Evolutionary conservation across 2,329 filamentous ascomycete genomes (phyloP).

Genomic region (Trichoderma harzianum): DNA sequence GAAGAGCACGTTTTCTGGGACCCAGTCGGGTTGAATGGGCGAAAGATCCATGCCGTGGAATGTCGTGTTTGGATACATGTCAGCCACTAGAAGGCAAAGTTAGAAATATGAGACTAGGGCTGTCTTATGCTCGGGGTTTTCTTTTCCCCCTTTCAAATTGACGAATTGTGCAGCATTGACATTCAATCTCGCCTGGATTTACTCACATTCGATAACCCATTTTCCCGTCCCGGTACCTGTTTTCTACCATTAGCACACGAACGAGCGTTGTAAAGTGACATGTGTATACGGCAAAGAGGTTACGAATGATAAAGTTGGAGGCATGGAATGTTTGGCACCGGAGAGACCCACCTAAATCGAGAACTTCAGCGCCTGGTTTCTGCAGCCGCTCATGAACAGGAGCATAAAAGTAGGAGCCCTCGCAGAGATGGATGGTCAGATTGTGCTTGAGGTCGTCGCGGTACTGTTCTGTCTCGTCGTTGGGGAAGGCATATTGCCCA

Average conservation of each 20-base stretch:
- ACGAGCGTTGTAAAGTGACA: not conserved
- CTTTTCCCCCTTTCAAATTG: not conserved
- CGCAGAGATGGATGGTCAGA: conserved; percentile 38
- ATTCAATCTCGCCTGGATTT: not conserved
- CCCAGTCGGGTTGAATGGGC: conserved; percentile 50
- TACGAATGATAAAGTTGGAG: not conserved
- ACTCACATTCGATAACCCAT: conserved; percentile 50
- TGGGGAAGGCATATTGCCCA: conserved; percentile 42
- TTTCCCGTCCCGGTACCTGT: conserved; percentile 50
- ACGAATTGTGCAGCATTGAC: not conserved
- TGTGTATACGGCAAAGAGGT: not conserved
- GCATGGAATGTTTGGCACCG: not conserved
- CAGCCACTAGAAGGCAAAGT: conserved; percentile 40
- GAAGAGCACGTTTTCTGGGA: conserved; percentile 50
- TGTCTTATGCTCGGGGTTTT: not conserved
- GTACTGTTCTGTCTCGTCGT: conserved; percentile 42
- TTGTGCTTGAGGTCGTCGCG: conserved; percentile 42
- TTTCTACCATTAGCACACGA: conserved; percentile 5
- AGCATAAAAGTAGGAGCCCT: conserved; percentile 42
- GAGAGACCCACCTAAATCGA: conserved; percentile 43
- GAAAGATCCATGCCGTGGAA: conserved; percentile 51
- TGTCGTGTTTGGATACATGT: conserved; percentile 41
- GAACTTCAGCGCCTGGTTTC: conserved; percentile 41
- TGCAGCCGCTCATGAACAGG: conserved; percentile 39
- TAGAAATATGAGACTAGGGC: not conserved